Conservation (phyloP, 176 grass and related monocot species). For the Paspalum notatum region DNA sequence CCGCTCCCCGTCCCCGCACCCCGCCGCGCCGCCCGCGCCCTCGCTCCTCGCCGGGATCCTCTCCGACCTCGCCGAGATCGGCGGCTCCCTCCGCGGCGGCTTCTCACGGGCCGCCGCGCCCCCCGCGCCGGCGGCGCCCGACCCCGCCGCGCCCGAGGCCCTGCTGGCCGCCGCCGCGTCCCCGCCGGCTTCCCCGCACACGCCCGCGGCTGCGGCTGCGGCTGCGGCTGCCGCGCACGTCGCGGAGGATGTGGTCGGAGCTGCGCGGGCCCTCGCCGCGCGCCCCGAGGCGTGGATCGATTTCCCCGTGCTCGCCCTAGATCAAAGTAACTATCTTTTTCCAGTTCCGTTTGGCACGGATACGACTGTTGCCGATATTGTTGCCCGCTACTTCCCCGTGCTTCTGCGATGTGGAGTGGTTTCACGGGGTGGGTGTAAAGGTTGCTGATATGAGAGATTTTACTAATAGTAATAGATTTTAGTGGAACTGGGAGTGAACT, state of each 20-base stretch:
- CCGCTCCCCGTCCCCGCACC: slow-evolving; percentile 44
- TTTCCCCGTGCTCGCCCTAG: slow-evolving; percentile 65
- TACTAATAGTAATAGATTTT: background rate
- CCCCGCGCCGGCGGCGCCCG: background rate
- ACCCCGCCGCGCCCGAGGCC: slow-evolving; percentile 2
- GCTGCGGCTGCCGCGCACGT: slow-evolving; percentile 10
- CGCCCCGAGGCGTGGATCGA: slow-evolving; percentile 73
- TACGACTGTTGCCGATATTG: background rate
- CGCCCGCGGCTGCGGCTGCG: background rate
- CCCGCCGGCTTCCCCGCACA: slow-evolving; percentile 14
- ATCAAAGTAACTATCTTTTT: slow-evolving; percentile 40
- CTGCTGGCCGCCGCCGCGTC: background rate
- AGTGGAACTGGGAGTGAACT: background rate
- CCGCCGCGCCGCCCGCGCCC: slow-evolving; percentile 41
- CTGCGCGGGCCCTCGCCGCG: slow-evolving; percentile 49
- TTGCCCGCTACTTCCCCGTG: no score
- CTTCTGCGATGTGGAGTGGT: background rate
- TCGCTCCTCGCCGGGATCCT: slow-evolving; percentile 73
- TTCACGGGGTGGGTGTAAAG: background rate
- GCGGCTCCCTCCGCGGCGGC: slow-evolving; percentile 69
- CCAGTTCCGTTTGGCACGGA: background rate
- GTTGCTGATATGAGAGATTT: background rate
- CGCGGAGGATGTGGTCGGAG: slow-evolving; percentile 48
- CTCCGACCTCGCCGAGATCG: slow-evolving; percentile 89
- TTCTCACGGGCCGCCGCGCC: slow-evolving; percentile 43